These are phyloP conservation scores for Microbotryomycetes sp. DNA, from an alignment of 1,284 basidiomycete species.

Conservation along the genomic window DNA sequence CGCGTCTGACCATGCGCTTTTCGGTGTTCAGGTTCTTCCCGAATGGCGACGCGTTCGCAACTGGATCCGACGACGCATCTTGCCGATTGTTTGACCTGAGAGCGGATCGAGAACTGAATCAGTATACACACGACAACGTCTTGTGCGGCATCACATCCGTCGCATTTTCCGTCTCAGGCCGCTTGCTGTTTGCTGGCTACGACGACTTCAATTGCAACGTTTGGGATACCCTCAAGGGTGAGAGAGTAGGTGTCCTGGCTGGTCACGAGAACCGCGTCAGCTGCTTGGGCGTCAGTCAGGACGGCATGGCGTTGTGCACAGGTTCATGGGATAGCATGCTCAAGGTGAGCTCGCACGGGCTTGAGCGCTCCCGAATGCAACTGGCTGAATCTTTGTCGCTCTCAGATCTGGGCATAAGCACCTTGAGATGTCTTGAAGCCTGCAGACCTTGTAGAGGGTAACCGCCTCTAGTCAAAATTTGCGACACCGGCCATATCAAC, in stretches of 20 bases:
- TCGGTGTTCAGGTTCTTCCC: slow-evolving; percentile 78
- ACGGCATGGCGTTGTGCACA: slow-evolving; percentile 97
- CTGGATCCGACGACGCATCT: slow-evolving; percentile 97
- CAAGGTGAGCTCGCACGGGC: slow-evolving; percentile 71
- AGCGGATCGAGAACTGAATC: slow-evolving; percentile 91
- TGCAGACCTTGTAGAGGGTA: too few relatives aligned
- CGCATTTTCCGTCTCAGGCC: slow-evolving; percentile 92
- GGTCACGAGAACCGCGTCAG: slow-evolving; percentile 97
- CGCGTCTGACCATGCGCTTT: not conserved
- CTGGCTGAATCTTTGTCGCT: too few relatives aligned
- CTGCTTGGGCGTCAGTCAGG: slow-evolving; percentile 89
- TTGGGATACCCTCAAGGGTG: slow-evolving; percentile 97
- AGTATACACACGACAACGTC: slow-evolving; percentile 96
- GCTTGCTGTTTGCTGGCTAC: slow-evolving; percentile 95
- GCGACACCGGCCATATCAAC: too few relatives aligned
- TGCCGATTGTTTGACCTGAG: slow-evolving; percentile 97
- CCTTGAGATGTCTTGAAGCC: too few relatives aligned
- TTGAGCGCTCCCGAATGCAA: too few relatives aligned
- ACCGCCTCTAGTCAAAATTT: too few relatives aligned
- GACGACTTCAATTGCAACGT: slow-evolving; percentile 99
- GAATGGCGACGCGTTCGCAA: slow-evolving; percentile 96
- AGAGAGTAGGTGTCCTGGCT: slow-evolving; percentile 90
- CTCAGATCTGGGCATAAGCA: too few relatives aligned
- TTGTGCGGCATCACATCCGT: slow-evolving; percentile 98
- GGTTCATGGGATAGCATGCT: slow-evolving; percentile 96